Evolutionary conservation across 257 asterid species (phyloP).

Genomic region (Salvia hispanica): DNA sequence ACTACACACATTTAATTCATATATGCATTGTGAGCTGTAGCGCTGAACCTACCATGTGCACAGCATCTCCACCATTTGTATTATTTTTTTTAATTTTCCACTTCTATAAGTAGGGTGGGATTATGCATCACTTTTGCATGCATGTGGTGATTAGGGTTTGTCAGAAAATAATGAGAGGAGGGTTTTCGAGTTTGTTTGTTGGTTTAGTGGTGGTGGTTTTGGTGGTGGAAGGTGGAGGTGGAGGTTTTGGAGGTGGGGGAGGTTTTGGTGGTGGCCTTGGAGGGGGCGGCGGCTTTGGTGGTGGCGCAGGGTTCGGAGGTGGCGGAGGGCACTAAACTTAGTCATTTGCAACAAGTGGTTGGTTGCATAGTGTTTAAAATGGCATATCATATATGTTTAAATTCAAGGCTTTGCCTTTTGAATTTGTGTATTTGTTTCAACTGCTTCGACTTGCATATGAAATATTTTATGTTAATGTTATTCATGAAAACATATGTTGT

Average conservation of each 20-base stretch:
- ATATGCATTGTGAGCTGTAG: conserved; percentile 10
- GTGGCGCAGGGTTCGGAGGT: conserved; percentile 25
- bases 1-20: conserved; percentile 22
- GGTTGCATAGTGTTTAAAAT: neutral
- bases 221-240: conserved; percentile 4
- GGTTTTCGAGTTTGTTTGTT: neutral
- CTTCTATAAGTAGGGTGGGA: conserved; percentile 17
- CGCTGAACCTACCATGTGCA: conserved; percentile 27
- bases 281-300: neutral
- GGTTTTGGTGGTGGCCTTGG: conserved; percentile 14
- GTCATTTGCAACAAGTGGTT: neutral
- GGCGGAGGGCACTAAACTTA: conserved; percentile 33
- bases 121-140: conserved; percentile 15
- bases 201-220: conserved; percentile 27
- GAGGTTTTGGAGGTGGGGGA: conserved; percentile 23
- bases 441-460: neutral
- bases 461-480: neutral
- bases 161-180: conserved; percentile 23
- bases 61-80: neutral
- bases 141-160: conserved; percentile 15
- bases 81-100: neutral
- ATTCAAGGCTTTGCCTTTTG: neutral
- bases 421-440: conserved; percentile 19
- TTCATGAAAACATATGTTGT: too few species aligned
- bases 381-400: conserved; percentile 4